Conservation (phyloP, 345 rosid species). For the Abelmoschus esculentus region DNA sequence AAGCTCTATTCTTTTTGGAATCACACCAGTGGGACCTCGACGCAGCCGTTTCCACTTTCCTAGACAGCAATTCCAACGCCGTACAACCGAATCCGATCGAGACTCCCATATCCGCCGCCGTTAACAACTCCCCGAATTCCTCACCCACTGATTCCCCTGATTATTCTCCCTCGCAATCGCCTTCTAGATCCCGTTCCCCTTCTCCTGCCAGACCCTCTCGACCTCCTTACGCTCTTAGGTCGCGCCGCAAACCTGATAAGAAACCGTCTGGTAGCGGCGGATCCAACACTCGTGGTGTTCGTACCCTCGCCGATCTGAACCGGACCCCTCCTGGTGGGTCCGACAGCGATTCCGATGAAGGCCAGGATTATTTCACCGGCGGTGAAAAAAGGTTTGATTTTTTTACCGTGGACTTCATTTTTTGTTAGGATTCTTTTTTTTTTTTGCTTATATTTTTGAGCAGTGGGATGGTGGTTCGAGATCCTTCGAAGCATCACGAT, state of each 20-base stretch:
- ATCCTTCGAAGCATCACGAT: conserved; percentile 52
- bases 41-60: conserved; percentile 85
- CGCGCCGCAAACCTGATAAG: conserved; percentile 35
- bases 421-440: not conserved
- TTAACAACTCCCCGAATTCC: conserved; percentile 29
- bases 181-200: conserved; percentile 58
- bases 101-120: conserved; percentile 15
- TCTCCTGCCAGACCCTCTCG: conserved; percentile 43
- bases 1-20: conserved; percentile 83
- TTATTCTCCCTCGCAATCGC: conserved; percentile 49
- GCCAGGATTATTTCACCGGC: conserved; percentile 73
- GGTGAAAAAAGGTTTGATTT: conserved; percentile 71
- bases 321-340: conserved; percentile 32
- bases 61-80: conserved; percentile 40
- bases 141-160: conserved; percentile 37
- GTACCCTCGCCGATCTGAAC: conserved; percentile 85
- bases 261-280: conserved; percentile 36
- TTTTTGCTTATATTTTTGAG: not conserved
- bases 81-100: conserved; percentile 5
- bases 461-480: conserved; percentile 94
- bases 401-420: not conserved
- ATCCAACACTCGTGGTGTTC: conserved; percentile 45
- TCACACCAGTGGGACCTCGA: conserved; percentile 84
- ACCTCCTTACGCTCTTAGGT: conserved; percentile 45
- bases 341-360: conserved; percentile 56